Conservation (phyloP, 495 filamentous ascomycete species). For the Xylaria sp. region DNA sequence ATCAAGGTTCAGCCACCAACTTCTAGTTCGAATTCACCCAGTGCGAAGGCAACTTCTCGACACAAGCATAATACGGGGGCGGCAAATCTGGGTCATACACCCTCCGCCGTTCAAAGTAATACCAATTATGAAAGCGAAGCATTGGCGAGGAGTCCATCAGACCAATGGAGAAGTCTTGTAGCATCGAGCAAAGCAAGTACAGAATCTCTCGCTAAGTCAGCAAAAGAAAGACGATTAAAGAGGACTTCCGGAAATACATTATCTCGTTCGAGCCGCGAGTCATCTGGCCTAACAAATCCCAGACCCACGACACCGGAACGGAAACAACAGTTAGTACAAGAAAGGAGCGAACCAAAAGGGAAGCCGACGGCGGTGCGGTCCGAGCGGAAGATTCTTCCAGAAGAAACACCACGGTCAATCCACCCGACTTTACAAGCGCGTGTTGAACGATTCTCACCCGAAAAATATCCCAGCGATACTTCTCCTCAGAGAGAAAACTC, state of each 20-base stretch:
- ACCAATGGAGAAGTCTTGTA: conserved; percentile 33
- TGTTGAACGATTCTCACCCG: not conserved
- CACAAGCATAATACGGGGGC: not conserved
- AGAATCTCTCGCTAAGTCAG: conserved; percentile 33
- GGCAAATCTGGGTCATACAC: not conserved
- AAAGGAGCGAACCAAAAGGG: not conserved
- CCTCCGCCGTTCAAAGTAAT: not conserved
- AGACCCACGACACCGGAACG: conserved; percentile 20
- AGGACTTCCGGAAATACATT: conserved; percentile 27
- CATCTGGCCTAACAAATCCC: not conserved
- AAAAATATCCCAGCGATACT: not conserved
- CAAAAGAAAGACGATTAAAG: conserved; percentile 38
- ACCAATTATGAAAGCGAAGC: not conserved
- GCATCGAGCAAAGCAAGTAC: conserved; percentile 34
- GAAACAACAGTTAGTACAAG: conserved; percentile 19
- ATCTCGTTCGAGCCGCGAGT: conserved; percentile 29
- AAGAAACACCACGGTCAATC: not conserved
- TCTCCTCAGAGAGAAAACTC: not conserved
- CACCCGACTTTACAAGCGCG: not conserved
- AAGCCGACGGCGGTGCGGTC: not conserved
- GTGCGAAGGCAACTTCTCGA: not conserved
- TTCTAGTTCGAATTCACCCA: not conserved
- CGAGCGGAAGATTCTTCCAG: conserved; percentile 25
- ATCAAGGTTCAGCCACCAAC: not conserved
- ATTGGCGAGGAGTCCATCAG: conserved; percentile 27